Base-by-base conservation (phyloP, 2,329 filamentous ascomycete species). In the Chalaropsis thielavioides region DNA sequence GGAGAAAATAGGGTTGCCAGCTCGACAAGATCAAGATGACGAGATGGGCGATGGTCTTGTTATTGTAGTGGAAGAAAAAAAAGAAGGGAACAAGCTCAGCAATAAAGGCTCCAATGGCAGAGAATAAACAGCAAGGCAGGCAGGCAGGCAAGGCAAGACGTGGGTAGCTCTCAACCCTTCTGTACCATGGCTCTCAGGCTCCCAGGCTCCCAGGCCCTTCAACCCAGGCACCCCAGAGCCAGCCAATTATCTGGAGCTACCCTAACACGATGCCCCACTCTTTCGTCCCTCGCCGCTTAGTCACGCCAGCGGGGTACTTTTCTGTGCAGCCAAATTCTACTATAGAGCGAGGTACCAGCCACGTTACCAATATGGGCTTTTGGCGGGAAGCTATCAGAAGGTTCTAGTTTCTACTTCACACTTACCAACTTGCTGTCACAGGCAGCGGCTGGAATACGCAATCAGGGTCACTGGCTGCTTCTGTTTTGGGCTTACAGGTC, bases 371-470 rank as follows among this genome's bases (percentile, higher is more conserved):
- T 38, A 13, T 24, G 40, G 24, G 17, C 22, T 41, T 65, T 59
- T 38, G 27, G 49, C 46, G 17, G 54, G 43, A 59, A 66, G 60
- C 61, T 60, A 41, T 66, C 40, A 64, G 64, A 66, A 66, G 64
- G 61, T 66, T 66, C 64, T 66, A 66, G 64, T 63, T 27, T 27
- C 38, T n/a, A 15, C n/a, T 19, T 41, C 2, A 4, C 43, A 60
- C 38, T 41, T 60, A 13, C 31, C 19, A 24, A 6, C 24, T 41
- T 27, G 24, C 44, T 8, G 38, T 27, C 24, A 38, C 27, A 66
- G 64, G 64, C 64, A 66, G 64, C 64, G 61, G 56, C 46, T 38
- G 19, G 43, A 63, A 56, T 56, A 60, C 64, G 64, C 64, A 66
- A 66, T 61, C 64, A n/a, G 19, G 56, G 64, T 58, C n/a, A n/a